Evolutionary conservation across 2,329 filamentous ascomycete genomes (phyloP), one percentile per base, ranked within the genome.

Genomic region (Truncatella angustata): DNA sequence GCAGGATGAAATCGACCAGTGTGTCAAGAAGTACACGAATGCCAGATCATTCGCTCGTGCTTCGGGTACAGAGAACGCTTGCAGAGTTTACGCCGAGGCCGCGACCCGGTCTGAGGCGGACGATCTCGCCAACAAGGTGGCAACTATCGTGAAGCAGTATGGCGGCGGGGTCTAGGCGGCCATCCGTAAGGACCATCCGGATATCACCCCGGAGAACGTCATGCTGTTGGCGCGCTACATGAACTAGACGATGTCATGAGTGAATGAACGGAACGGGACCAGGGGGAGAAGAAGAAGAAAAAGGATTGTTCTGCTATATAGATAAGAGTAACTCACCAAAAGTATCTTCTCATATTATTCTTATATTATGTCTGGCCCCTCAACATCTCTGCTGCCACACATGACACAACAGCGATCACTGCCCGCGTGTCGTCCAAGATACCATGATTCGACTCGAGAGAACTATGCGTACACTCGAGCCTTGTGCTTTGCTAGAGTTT

Each of bases 21-120:
- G 89, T 54, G 92, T 97, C 55, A 87, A 86, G 66, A 96, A 96
- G 71, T 97, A 96, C 73, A 90, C 89, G 64, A 88, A 89, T 63
- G 94, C 90, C 3, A 84, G 94, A 58, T 87, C 89, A 46, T 99
- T 99, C 70, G 94, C 91, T 6, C 86, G 94, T 62, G 91, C 94
- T 34, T 94, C 88, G 59, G 94, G 94, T 26, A 99, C 94, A 0
- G 94, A 99, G 71, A 95, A 99, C 70, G 37, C 45, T 24, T 51
- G 37, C 44, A 34, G 49, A 35, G 54, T 99, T 18, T 99, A 99
- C 66, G 93, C 93, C 6, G 94, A 99, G 73, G 94, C 94, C 4
- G 90, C 89, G 34, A 94, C 90, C 43, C 85, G 89, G 57, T 88
- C 86, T 14, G 93, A 97, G 71, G 91, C 92, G 1, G 92, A 97